Evolutionary conservation across 2,329 filamentous ascomycete species (phyloP), one percentile per base, ranked within the genome.

Genomic region (Chaetomiaceae sp.): DNA sequence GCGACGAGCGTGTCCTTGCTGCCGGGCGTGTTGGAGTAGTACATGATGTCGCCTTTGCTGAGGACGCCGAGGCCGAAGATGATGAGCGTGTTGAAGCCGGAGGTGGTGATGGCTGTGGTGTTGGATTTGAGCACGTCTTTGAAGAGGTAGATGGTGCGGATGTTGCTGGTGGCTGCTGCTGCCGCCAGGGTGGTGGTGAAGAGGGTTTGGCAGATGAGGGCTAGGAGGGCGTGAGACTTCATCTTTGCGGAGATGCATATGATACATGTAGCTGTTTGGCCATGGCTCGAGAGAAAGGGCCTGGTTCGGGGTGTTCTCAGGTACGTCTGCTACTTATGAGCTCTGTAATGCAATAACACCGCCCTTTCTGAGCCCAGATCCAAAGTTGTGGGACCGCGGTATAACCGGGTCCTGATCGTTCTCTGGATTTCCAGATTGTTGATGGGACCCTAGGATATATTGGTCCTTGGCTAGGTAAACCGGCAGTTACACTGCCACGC

Each of bases 121-220:
- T 75, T 67, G 5, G 73, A 76, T 49, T 72, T 72, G 58, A 75
- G 54, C 17, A 75, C 73, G 51, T 75, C 72, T 51, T 76, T 73
- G 61, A 73, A 72, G 8, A 73, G 60, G 51, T 68, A 73, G 25
- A 73, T 68, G 57, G 53, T 58, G 11, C 53, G 54, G 29, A 59
- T 57, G 17, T 19, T 7, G 12, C 8, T n/a, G n/a, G n/a, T n/a
- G n/a, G n/a, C n/a, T n/a, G 29, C 19, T 11, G 19, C 40, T 40
- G 9, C 15, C 33, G 19, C 45, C 52, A 14, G 39, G 6, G 36
- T 25, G 31, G 25, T 37, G 36, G 44, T 31, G 47, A 40, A 23
- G 7, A 49, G 37, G n/a, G 34, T 17, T 2, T 47, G 33, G 15
- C 17, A 20, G 22, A 37, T 25, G 9, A 44, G 17, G 2, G 42